These are phyloP conservation scores for Candida sojae DNA, from an alignment of 1,139 yeast species.

Conservation along the genomic window DNA sequence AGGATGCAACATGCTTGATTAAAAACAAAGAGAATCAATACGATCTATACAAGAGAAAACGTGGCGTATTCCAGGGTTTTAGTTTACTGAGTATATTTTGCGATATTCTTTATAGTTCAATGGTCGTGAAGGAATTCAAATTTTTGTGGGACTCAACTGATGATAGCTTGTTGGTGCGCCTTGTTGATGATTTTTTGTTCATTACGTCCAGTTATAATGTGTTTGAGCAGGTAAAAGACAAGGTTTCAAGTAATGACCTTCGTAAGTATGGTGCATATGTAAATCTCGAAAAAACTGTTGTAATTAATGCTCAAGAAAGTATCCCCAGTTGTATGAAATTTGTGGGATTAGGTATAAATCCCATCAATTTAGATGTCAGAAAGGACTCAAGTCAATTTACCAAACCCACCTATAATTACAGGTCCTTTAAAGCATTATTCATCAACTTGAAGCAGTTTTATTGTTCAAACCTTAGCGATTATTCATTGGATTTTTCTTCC, in stretches of 20 bases:
- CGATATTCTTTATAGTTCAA: constrained; percentile 67
- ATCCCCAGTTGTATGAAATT: constrained; percentile 19
- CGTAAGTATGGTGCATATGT: constrained; percentile 56
- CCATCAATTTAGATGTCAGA: constrained; percentile 18
- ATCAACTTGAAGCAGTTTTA: constrained; percentile 18
- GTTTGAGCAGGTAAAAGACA: constrained; percentile 20
- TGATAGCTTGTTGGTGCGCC: constrained; percentile 50
- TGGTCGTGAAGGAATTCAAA: constrained; percentile 50
- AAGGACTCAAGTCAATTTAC: constrained; percentile 8
- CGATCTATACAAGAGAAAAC: constrained; percentile 39
- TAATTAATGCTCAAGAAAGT: constrained; percentile 11
- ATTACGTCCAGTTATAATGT: constrained; percentile 44
- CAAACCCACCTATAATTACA: constrained; percentile 10
- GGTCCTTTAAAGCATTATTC: constrained; percentile 15
- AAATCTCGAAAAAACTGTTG: constrained; percentile 56
- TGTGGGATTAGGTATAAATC: constrained; percentile 34
- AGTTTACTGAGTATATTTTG: constrained; percentile 76
- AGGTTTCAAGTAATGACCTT: constrained; percentile 36
- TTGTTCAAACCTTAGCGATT: constrained; percentile 11
- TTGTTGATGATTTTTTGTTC: constrained; percentile 86
- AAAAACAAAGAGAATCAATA: constrained; percentile 9
- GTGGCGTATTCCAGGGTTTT: constrained; percentile 88
- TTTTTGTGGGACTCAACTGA: constrained; percentile 22
- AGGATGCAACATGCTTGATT: constrained; percentile 21
- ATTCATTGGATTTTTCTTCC: constrained; percentile 10